Base-by-base conservation (phyloP, 306 rosid species). In the Quercus alba region DNA sequence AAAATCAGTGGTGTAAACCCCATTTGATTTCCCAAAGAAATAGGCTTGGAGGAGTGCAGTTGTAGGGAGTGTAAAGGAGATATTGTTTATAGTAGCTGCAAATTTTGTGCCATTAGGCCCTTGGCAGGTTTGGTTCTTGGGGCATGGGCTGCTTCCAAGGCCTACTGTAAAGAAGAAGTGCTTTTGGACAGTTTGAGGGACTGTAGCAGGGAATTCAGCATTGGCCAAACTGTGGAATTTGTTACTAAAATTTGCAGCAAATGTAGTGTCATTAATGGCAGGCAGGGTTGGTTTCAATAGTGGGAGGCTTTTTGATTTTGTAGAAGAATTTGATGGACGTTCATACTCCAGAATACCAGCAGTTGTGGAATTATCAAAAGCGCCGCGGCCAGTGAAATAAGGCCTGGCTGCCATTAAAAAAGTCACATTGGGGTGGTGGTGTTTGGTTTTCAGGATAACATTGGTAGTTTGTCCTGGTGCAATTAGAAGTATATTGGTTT, bases 111-210 rank as follows among this genome's bases (percentile, higher is more conserved):
- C 46, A 41, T 41, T 41, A 41, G 46, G 46, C 46, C 46, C 46
- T 41, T 41, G 46, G 46, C 46, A 41, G 46, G 46, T 41, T 2
- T 41, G 46, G 46, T 41, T 41, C 46, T 41, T 41, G 46, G 46
- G 12, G 46, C 46, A 41, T 41, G 79, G 80, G 5, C 18, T 77
- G 44, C 63, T 82, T 63, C 81, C 81, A 3, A 82, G 85, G 71
- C 85, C 81, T n/a, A 82, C 78, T 19, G 81, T 82, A 25, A 82
- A 82, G 75, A 82, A 77, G 13, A 82, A 72, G 46, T 41, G 46
- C 41, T 69, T 72, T 31, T 73, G 77, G 71, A 77, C 75, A 18
- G 62, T 77, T 82, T 62, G 70, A 77, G 75, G 81, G 71, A 82
- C 81, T 35, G 12, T 61, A 10, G 77, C 30, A 4, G 83, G 79